These are phyloP conservation scores for Skeletonema menzelii DNA, from an alignment of 108 stramenopile genomes.

Conservation along the genomic window DNA sequence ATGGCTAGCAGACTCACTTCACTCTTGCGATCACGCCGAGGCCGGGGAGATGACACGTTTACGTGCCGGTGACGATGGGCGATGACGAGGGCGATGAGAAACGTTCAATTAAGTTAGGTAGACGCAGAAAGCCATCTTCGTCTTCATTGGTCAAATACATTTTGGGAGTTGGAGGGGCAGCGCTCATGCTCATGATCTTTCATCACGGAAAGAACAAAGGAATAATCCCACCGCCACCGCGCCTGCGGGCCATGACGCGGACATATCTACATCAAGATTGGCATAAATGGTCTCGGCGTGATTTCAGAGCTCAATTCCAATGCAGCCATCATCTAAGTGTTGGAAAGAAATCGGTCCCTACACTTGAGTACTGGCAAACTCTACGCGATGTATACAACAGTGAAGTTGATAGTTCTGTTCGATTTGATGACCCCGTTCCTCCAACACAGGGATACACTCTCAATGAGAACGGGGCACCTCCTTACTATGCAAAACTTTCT, in stretches of 20 bases:
- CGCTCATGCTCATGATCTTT: neutral
- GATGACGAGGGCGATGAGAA: neutral
- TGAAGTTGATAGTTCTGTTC: neutral
- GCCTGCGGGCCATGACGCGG: neutral
- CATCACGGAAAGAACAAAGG: neutral
- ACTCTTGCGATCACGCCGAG: neutral
- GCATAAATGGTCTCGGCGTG: neutral
- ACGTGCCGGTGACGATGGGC: neutral
- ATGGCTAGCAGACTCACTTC: neutral
- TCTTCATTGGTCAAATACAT: neutral
- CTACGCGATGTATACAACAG: conserved; percentile 2
- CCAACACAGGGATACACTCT: conserved; percentile 5
- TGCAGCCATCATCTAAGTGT: neutral
- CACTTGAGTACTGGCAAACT: conserved; percentile 5
- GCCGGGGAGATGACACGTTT: neutral
- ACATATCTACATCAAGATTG: neutral
- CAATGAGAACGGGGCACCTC: neutral
- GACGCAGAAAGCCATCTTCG: neutral
- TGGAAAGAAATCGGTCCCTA: neutral
- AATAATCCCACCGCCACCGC: neutral
- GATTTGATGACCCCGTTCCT: neutral
- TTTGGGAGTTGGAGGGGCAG: neutral
- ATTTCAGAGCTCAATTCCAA: neutral
- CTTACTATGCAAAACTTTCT: conserved; percentile 7
- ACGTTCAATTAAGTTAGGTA: neutral